A percentile compares a stretch with the other conserved stretches of the same genome.
Evolutionary conservation across 2,329 filamentous ascomycete species (phyloP).

Genomic region (Sporothrix mexicana): DNA sequence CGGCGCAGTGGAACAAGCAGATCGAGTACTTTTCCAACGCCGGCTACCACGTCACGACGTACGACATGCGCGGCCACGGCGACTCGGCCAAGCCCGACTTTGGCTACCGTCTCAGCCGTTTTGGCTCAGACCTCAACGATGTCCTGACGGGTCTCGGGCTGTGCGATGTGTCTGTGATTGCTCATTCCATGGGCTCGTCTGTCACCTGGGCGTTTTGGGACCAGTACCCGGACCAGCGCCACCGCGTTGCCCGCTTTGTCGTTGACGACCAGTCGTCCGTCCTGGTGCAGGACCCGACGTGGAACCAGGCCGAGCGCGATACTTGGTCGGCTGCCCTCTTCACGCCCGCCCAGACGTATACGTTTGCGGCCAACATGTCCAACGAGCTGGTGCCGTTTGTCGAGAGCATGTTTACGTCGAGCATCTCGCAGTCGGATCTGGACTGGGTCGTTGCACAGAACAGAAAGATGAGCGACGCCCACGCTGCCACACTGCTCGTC

Average conservation of each 20-base stretch:
- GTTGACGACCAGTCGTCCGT: conserved; percentile 13
- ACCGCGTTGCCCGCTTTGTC: background rate
- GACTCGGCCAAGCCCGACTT: conserved; percentile 1
- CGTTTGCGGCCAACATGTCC: conserved; percentile 1
- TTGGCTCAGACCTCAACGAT: conserved; percentile 5
- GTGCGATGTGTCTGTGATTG: background rate
- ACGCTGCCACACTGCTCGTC: background rate
- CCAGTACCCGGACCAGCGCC: conserved; percentile 1
- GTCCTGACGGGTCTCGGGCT: background rate
- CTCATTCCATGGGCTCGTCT: background rate
- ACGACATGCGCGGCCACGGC: conserved; percentile 11
- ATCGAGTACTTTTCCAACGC: background rate
- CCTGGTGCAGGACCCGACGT: conserved; percentile 3
- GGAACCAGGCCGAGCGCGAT: background rate
- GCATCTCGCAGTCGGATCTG: background rate
- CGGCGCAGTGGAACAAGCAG: conserved; percentile 2
- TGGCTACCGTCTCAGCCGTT: conserved; percentile 4
- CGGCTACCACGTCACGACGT: background rate
- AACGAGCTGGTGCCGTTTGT: conserved; percentile 10
- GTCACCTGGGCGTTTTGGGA: background rate
- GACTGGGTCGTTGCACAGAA: background rate
- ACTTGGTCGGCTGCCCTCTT: background rate
- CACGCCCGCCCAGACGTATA: background rate
- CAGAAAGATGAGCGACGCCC: conserved; percentile 2
- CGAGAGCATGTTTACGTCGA: background rate